Evolutionary conservation across 2,329 filamentous ascomycete genomes (phyloP).

Genomic region (Calonectria multiphialidica): DNA sequence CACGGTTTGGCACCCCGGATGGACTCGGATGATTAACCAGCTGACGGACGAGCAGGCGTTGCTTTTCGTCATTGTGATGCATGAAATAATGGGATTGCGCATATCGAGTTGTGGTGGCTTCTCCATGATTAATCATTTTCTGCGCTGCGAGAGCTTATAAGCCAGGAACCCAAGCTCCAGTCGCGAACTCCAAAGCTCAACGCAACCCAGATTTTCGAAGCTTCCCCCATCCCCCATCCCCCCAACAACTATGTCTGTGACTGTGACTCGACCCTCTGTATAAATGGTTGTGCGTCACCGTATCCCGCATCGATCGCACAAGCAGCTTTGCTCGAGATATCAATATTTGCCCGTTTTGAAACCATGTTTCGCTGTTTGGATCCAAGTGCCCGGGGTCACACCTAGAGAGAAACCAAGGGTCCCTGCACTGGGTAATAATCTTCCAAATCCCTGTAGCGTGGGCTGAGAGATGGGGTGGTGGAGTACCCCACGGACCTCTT

Average conservation of each 20-base stretch:
- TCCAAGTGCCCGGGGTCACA: neutral
- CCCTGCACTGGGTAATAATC: neutral
- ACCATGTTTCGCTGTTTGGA: too few relatives aligned
- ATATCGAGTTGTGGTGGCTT: neutral
- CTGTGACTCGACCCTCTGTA: too few relatives aligned
- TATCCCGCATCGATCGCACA: too few relatives aligned
- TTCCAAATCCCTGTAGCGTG: neutral
- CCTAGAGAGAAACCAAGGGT: neutral
- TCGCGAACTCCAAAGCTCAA: too few relatives aligned
- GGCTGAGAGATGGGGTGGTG: neutral
- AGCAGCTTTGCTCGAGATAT: too few relatives aligned
- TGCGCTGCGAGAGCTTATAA: neutral
- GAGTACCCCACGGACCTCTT: neutral
- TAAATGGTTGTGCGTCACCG: too few relatives aligned
- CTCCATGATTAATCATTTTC: neutral
- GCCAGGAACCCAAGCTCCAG: neutral
- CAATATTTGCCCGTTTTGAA: too few relatives aligned
- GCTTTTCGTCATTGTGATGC: neutral
- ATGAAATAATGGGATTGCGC: neutral
- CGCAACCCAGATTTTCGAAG: neutral
- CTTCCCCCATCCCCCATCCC: neutral
- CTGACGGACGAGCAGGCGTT: neutral
- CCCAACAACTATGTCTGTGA: too few relatives aligned
- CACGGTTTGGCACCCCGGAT: neutral
- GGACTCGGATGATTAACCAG: neutral